Percentiles rank a stretch among this genome's conserved stretches.
These are phyloP conservation scores for Aspergillus nanangensis DNA, from an alignment of 495 filamentous ascomycete genomes.

Conservation along the genomic window DNA sequence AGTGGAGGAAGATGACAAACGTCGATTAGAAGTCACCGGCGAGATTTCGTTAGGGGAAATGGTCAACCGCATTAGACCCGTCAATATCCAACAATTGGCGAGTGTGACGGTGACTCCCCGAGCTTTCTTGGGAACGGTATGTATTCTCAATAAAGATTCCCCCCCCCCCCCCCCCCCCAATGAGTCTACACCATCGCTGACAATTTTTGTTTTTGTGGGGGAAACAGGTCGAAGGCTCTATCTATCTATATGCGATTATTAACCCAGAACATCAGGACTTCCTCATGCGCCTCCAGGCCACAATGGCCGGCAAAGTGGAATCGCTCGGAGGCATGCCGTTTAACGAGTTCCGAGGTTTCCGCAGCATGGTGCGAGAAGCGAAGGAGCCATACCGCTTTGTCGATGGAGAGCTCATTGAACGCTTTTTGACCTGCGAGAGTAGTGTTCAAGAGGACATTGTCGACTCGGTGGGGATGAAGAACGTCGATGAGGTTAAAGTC, in stretches of 20 bases:
- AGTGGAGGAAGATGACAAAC: constrained; percentile 67
- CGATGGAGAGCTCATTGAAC: constrained; percentile 86
- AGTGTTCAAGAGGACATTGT: constrained; percentile 61
- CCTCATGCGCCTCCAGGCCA: constrained; percentile 76
- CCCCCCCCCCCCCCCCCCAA: no score
- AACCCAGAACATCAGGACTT: constrained; percentile 64
- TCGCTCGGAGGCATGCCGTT: constrained; percentile 71
- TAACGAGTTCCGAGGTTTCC: constrained; percentile 72
- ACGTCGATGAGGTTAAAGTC: constrained; percentile 67
- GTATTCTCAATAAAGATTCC: no score
- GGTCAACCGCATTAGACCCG: constrained; percentile 76
- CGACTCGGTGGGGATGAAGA: constrained; percentile 47
- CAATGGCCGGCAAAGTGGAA: constrained; percentile 59
- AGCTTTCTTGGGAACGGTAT: constrained; percentile 87
- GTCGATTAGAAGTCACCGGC: constrained; percentile 64
- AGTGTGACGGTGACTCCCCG: constrained; percentile 68
- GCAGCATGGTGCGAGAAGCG: constrained; percentile 60
- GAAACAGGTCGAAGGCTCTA: constrained; percentile 75
- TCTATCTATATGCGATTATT: constrained; percentile 85
- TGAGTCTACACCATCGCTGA: no score
- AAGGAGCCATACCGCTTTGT: constrained; percentile 83
- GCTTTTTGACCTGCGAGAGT: constrained; percentile 68
- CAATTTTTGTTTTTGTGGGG: not conserved
- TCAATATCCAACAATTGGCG: constrained; percentile 53
- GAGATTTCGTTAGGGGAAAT: constrained; percentile 87